Percentiles rank a stretch among this genome's conserved stretches.
Conservation (phyloP, 768 basidiomycete genomes). For the Serendipita vermifera region DNA sequence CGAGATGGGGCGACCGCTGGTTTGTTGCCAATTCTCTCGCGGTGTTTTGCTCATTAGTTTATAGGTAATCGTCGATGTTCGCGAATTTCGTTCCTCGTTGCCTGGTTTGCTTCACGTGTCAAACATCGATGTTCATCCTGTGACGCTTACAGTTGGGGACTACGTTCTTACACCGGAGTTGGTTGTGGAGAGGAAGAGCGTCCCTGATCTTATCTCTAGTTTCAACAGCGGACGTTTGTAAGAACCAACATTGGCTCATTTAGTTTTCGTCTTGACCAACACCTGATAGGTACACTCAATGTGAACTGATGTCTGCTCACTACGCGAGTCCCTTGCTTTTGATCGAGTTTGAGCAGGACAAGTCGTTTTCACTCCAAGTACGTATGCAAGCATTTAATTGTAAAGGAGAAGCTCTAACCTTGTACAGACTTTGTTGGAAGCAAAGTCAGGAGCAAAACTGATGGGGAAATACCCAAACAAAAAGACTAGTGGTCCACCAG, state of each 20-base stretch:
- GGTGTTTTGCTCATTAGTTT: neutral
- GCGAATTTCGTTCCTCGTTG: constrained; percentile 87
- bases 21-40: constrained; percentile 19
- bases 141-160: constrained; percentile 88
- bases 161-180: constrained; percentile 93
- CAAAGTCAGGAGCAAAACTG: constrained; percentile 55
- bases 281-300: constrained; percentile 73
- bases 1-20: constrained; percentile 51
- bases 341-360: constrained; percentile 97
- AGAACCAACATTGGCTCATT: constrained; percentile 24
- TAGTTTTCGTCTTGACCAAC: constrained; percentile 4
- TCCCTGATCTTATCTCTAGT: constrained; percentile 83
- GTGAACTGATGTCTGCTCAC: constrained; percentile 91
- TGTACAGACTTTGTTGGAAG: constrained; percentile 44
- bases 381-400: constrained; percentile 15
- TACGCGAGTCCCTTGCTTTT: constrained; percentile 88
- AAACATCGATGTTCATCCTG: constrained; percentile 67
- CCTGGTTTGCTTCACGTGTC: constrained; percentile 83
- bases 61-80: constrained; percentile 91
- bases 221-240: constrained; percentile 90
- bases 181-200: constrained; percentile 90
- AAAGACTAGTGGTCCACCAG: constrained; percentile 25
- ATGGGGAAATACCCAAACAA: constrained; percentile 43
- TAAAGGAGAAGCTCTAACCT: neutral
- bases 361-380: constrained; percentile 83